Percentiles rank a stretch among this genome's conserved stretches.
Evolutionary conservation across 306 rosid genomes (phyloP).

Genomic region (Rosa persica): DNA sequence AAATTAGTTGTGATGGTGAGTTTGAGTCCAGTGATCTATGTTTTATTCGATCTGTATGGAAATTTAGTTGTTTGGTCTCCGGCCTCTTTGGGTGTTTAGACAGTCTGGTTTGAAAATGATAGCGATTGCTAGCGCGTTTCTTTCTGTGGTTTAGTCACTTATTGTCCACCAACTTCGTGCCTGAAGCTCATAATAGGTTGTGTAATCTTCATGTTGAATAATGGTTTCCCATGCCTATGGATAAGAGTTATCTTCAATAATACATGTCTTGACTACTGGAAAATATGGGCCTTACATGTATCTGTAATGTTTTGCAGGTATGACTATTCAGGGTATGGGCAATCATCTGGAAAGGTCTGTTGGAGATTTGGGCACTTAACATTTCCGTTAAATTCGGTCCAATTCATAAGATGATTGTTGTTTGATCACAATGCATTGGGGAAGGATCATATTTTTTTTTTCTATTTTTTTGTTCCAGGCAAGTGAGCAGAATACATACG

Average conservation of each 20-base stretch:
- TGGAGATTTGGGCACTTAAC: constrained; percentile 18
- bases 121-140: not conserved
- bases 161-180: constrained; percentile 21
- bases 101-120: constrained; percentile 7
- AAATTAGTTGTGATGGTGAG: not conserved
- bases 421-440: constrained; percentile 27
- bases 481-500: constrained; percentile 91
- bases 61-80: not conserved
- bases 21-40: constrained; percentile 18
- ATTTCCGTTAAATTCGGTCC: not conserved
- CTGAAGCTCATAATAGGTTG: not conserved
- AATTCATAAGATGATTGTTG: constrained; percentile 12
- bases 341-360: constrained; percentile 95
- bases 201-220: not conserved
- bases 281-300: constrained; percentile 17
- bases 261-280: not conserved
- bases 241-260: not conserved
- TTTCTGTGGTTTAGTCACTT: not conserved
- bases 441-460: constrained; percentile 29
- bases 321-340: constrained; percentile 94
- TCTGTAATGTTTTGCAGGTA: constrained; percentile 58
- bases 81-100: constrained; percentile 3
- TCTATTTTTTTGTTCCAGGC: constrained; percentile 54
- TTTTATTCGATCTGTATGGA: constrained; percentile 6
- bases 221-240: not conserved